Base-by-base conservation (phyloP, 345 rosid species). In the Citrus hindsii region DNA sequence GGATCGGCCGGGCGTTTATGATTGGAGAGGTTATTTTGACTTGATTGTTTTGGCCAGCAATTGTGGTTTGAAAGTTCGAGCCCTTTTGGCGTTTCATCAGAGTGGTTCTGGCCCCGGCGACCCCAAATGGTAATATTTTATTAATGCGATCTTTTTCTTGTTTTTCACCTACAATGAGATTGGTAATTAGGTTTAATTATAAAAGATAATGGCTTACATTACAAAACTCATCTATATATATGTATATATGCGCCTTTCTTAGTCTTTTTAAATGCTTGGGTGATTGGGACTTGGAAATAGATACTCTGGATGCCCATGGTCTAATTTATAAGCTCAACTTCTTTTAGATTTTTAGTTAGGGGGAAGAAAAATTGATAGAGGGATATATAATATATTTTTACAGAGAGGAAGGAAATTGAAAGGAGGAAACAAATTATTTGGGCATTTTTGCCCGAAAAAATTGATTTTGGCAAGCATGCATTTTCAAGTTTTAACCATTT, bases 61-160 rank as follows among this genome's bases (percentile, higher is more conserved):
- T 35, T 83, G 65, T 30, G 90, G 89, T 32, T 83, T 89, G 80
- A 87, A 87, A 80, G 87, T 89, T 65, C 74, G 82, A 56, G 90
- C 76, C 33, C 78, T 84, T 27, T 58, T 87, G 83, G 85, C 86
- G 6, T 89, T 89, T 85, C 92, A 87, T 71, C 89, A 84, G 78
- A 75, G 73, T 25, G 89, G 88, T 56, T 61, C 76, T 22, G 84
- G 83, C 24, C 84, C 88, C 12, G 84, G 79, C 9, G 89, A 89
- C 67, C 85, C 88, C 70, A 59, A 77, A 35, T 83, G 91, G 91
- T 88, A 76, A 53, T 22, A n/a, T 46, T 46, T 33, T 38, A 33
- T 16, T 46, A 18, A 24, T 24, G 9, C 25, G 58, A 60, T 60
- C 4, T 38, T 24, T 61, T 40, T 27, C 68, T 9, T 40, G 30